Conservation (phyloP, 2,329 filamentous ascomycete species). For the Cryphonectria carpinicola region DNA sequence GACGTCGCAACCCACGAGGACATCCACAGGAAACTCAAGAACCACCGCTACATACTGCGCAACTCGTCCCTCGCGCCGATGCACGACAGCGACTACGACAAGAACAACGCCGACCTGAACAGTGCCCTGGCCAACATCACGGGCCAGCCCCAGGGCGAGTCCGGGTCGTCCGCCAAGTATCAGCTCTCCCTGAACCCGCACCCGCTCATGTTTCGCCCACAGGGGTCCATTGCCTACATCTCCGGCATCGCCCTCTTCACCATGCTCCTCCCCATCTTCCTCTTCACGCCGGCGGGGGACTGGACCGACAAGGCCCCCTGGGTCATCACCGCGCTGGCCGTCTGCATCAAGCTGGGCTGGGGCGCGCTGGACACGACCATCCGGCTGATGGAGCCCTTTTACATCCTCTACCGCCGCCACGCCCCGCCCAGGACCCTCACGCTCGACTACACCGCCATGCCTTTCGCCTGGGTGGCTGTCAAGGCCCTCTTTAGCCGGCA, state of each 20-base stretch:
- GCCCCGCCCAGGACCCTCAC: conserved; percentile 68
- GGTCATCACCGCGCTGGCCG: conserved; percentile 67
- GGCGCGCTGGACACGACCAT: conserved; percentile 69
- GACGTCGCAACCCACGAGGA: conserved; percentile 68
- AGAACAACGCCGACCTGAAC: background rate
- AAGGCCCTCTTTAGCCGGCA: conserved; percentile 67
- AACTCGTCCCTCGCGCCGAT: conserved; percentile 74
- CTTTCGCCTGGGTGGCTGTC: conserved; percentile 67
- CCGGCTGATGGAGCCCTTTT: conserved; percentile 76
- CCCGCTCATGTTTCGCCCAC: conserved; percentile 67
- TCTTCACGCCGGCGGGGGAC: conserved; percentile 60
- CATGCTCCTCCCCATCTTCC: conserved; percentile 61
- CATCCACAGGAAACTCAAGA: conserved; percentile 70
- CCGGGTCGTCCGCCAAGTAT: conserved; percentile 37
- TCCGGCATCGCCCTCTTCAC: conserved; percentile 59
- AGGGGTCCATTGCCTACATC: conserved; percentile 65
- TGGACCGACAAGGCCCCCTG: conserved; percentile 67
- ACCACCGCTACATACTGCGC: conserved; percentile 68
- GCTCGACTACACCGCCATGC: conserved; percentile 74
- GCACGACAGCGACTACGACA: conserved; percentile 43
- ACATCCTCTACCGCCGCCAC: conserved; percentile 67
- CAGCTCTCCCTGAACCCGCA: conserved; percentile 65
- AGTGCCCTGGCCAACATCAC: conserved; percentile 4
- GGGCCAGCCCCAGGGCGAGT: background rate
- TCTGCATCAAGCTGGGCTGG: conserved; percentile 71